These are phyloP conservation scores for Curvularia spicifera DNA, from an alignment of 2,329 filamentous ascomycete species.

Conservation along the genomic window DNA sequence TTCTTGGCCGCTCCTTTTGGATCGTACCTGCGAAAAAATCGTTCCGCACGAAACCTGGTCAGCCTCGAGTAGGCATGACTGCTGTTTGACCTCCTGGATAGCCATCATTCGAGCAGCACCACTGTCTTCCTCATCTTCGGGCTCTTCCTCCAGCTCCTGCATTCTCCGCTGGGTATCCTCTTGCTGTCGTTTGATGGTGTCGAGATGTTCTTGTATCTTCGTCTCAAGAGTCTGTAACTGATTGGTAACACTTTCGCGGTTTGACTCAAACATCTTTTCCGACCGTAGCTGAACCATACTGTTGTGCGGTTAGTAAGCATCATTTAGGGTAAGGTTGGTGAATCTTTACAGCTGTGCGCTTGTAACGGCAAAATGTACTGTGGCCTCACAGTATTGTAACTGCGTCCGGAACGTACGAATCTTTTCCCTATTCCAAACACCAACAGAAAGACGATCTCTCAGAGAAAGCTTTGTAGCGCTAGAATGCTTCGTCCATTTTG, in stretches of 20 bases:
- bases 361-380: conserved; percentile 18
- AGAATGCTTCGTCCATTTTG: conserved; percentile 25
- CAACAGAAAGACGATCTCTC: conserved; percentile 16
- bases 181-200: conserved; percentile 16
- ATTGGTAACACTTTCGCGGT: conserved; percentile 1
- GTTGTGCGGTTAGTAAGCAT: background rate
- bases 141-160: conserved; percentile 10
- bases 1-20: conserved; percentile 16
- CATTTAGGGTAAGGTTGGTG: background rate
- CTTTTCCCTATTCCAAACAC: conserved; percentile 25
- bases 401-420: conserved; percentile 16
- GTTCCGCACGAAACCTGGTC: conserved; percentile 19
- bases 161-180: conserved; percentile 8
- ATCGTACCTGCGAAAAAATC: conserved; percentile 17
- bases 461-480: conserved; percentile 11
- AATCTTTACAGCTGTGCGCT: conserved; percentile 20
- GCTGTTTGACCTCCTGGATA: conserved; percentile 19
- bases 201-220: conserved; percentile 18
- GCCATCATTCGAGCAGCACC: conserved; percentile 16
- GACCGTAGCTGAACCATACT: conserved; percentile 18
- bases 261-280: conserved; percentile 7
- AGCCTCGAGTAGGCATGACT: conserved; percentile 15
- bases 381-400: conserved; percentile 18
- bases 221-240: conserved; percentile 18
- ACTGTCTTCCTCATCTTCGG: conserved; percentile 20